phyloP scores from a whole-genome alignment of 1,284 basidiomycete genomes.

The Ceratobasidium sp. region DNA sequence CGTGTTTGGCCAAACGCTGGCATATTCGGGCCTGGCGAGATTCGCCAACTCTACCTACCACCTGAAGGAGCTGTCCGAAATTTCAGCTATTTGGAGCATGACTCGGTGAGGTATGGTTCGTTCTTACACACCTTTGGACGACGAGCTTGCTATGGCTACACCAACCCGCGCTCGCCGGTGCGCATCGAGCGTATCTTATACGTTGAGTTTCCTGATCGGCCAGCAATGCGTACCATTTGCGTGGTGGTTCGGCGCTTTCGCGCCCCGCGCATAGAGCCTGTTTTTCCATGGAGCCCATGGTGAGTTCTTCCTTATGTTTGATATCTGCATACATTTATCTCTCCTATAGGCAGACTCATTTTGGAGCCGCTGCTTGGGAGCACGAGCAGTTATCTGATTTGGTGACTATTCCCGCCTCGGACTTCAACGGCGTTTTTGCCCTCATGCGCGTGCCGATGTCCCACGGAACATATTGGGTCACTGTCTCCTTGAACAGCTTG shows the following conservation, averaged over 20 bases:
- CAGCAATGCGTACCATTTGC: background rate
- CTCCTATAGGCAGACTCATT: background rate
- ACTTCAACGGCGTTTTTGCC: background rate
- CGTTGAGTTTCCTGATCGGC: background rate
- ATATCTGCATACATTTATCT: background rate
- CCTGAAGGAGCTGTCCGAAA: background rate
- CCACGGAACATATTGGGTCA: background rate
- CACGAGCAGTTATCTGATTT: background rate
- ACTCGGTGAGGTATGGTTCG: background rate
- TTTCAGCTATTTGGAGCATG: slow-evolving; percentile 16
- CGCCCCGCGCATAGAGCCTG: background rate
- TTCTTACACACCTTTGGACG: background rate
- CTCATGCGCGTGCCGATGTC: background rate
- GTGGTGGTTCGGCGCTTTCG: background rate
- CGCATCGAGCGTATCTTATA: background rate
- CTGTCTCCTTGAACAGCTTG: background rate
- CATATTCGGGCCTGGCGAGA: background rate
- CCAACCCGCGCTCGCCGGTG: background rate
- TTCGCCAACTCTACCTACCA: background rate
- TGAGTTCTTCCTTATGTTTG: background rate
- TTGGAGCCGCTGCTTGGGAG: background rate
- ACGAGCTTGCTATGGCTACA: slow-evolving; percentile 15
- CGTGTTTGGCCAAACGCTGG: slow-evolving; percentile 5
- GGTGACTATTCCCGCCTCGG: background rate
- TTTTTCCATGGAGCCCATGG: slow-evolving; percentile 9